Evolutionary conservation across 2,329 filamentous ascomycete genomes (phyloP), one percentile per base, ranked within the genome.

Genomic region (Xylariaceae sp.): DNA sequence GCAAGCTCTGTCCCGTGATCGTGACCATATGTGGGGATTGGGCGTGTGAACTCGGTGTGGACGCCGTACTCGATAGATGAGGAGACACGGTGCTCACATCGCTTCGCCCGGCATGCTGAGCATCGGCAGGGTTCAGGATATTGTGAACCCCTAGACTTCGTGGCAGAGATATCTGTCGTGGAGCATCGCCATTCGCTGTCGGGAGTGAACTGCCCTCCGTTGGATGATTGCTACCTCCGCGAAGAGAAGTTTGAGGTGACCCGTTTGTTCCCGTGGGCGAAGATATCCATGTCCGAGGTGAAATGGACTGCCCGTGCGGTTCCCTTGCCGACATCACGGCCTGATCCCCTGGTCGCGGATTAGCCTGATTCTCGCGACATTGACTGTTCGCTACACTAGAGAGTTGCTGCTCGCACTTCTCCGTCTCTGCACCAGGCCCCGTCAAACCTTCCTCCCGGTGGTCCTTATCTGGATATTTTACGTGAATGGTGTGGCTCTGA

Each of bases 301-400:
- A 76, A 64, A 70, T 67, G 72, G 77, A 72, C 64, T 68, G 72
- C 75, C 76, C 69, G 67, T 70, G 71, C 73, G 73, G 66, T 60
- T 72, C 74, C 70, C 73, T 75, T 72, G 80, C 77, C 71, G 79
- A 82, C 80, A 83, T 83, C 71, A 77, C 75, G 71, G 69, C 69
- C 75, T 73, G 73, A 68, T 78, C 76, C 72, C 77, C 75, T 73
- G 67, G 69, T 65, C 68, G 65, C 67, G 67, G 68, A 63, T 69
- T 67, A 68, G 69, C 71, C 66, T 66, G 67, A 68, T 67, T 69
- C 70, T 70, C 72, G 66, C 72, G 67, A 76, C 79, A 83, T 83
- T 73, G 79, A 80, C 72, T 64, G 56, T 62, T 54, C 55, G 57
- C 55, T 48, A 51, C 51, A 56, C 51, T 53, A 47, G 47, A 46